phyloP scores from a whole-genome alignment of 2,329 filamentous ascomycete genomes.

The Pseudonectria buxi region DNA sequence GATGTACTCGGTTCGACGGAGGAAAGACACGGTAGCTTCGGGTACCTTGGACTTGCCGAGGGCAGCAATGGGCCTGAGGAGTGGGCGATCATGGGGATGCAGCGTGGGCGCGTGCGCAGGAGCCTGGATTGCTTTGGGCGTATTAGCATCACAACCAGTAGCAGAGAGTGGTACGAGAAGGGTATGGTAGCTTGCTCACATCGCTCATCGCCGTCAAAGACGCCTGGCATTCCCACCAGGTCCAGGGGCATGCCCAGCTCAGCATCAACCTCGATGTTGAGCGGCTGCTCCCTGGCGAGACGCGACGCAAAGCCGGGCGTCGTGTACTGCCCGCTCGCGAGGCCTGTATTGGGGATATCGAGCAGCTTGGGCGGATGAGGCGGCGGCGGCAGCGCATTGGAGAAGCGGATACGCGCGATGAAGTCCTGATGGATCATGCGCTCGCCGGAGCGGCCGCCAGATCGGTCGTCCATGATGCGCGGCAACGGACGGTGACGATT shows the following conservation, averaged over 20 bases:
- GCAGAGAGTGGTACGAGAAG: background rate
- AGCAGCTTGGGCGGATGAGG: conserved; percentile 94
- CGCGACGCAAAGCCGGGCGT: conserved; percentile 84
- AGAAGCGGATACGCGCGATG: conserved; percentile 90
- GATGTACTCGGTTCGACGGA: conserved; percentile 94
- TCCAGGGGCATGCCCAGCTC: conserved; percentile 98
- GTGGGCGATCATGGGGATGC: conserved; percentile 76
- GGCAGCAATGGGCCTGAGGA: conserved; percentile 76
- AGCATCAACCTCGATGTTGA: conserved; percentile 95
- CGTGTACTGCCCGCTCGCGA: conserved; percentile 82
- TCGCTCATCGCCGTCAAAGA: conserved; percentile 92
- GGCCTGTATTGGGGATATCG: conserved; percentile 89
- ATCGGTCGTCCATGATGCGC: background rate
- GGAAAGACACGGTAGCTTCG: conserved; percentile 79
- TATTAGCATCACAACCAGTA: conserved; percentile 7
- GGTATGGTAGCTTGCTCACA: conserved; percentile 45
- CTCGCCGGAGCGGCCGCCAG: conserved; percentile 37
- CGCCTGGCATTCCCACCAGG: conserved; percentile 85
- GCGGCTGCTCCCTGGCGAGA: conserved; percentile 80
- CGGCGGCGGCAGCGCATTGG: conserved; percentile 90
- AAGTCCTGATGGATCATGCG: conserved; percentile 84
- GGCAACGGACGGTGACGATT: background rate
- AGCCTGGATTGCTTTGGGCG: conserved; percentile 66
- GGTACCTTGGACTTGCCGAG: conserved; percentile 76
- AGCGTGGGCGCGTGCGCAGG: conserved; percentile 62